Conservation (phyloP, 2,329 filamentous ascomycete genomes). For the Volutella citrinella region DNA sequence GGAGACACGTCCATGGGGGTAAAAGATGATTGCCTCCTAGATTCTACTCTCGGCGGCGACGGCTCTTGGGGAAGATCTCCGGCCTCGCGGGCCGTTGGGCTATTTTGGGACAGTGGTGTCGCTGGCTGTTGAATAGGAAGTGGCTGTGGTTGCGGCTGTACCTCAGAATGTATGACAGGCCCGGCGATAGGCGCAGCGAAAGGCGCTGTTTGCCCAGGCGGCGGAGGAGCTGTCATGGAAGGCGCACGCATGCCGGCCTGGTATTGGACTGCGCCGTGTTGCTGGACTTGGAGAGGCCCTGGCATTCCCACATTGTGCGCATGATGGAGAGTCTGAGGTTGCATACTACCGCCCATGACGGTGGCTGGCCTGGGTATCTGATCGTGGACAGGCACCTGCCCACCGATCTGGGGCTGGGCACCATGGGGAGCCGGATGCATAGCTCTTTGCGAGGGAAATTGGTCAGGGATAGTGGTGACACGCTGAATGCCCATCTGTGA, state of each 20-base stretch:
- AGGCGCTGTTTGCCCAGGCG: conserved; percentile 13
- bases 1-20: conserved; percentile 23
- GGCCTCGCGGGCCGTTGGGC: too few relatives aligned
- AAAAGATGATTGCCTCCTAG: conserved; percentile 25
- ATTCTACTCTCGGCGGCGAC: conserved; percentile 2
- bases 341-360: conserved; percentile 5
- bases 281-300: conserved; percentile 3
- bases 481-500: conserved; percentile 17
- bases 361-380: too few relatives aligned
- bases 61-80: too few relatives aligned
- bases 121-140: conserved; percentile 1
- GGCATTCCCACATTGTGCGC: too few relatives aligned
- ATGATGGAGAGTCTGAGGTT: conserved; percentile 3
- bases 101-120: too few relatives aligned
- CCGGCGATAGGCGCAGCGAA: conserved; percentile 14
- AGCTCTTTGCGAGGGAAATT: conserved; percentile 17
- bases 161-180: conserved; percentile 5
- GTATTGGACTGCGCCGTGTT: conserved; percentile 8
- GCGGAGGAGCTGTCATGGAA: conserved; percentile 16
- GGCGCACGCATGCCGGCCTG: conserved; percentile 12
- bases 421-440: too few relatives aligned
- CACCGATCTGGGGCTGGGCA: too few relatives aligned
- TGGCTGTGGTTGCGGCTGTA: conserved; percentile 4
- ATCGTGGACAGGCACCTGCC: too few relatives aligned
- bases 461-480: conserved; percentile 22